A percentile compares a stretch with the other conserved stretches of the same genome.
phyloP scores from a whole-genome alignment of 2,329 filamentous ascomycete genomes.

The Periconia digitata region DNA sequence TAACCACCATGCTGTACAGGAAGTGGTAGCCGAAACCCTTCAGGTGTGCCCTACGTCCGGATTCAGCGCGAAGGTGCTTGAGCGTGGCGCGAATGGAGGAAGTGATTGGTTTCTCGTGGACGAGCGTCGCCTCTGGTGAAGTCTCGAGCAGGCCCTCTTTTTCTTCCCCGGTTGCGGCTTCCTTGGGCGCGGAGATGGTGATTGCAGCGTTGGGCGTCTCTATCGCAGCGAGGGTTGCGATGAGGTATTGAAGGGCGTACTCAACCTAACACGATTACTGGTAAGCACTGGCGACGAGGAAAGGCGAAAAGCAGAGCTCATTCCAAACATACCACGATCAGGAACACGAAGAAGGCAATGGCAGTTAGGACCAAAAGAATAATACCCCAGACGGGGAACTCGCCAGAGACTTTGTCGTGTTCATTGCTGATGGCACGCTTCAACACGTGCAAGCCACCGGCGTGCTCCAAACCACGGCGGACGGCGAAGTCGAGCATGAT shows the following conservation, averaged over 20 bases:
- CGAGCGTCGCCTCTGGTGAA: constrained; percentile 44
- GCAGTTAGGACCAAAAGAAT: constrained; percentile 37
- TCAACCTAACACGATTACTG: constrained; percentile 25
- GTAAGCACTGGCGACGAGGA: neutral
- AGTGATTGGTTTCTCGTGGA: constrained; percentile 62
- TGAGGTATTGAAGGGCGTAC: constrained; percentile 63
- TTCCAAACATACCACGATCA: constrained; percentile 43
- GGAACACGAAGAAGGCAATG: constrained; percentile 44
- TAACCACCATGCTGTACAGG: constrained; percentile 31
- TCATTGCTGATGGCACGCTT: constrained; percentile 25
- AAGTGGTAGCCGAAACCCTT: constrained; percentile 63
- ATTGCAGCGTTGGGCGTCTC: constrained; percentile 60
- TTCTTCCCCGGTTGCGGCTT: constrained; percentile 46
- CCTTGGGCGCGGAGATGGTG: constrained; percentile 52
- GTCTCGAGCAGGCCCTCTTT: constrained; percentile 44
- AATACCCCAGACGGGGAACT: constrained; percentile 35
- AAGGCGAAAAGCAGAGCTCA: neutral
- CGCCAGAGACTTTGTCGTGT: constrained; percentile 12
- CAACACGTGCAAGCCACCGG: constrained; percentile 21
- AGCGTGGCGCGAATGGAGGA: constrained; percentile 60
- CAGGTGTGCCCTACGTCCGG: constrained; percentile 67
- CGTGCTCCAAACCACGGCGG: constrained; percentile 34
- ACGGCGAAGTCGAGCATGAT: constrained; percentile 33
- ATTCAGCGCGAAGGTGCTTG: constrained; percentile 62
- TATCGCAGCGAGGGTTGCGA: constrained; percentile 65